phyloP scores from a whole-genome alignment of 768 basidiomycete species.

The Tephrocybe sp. region DNA sequence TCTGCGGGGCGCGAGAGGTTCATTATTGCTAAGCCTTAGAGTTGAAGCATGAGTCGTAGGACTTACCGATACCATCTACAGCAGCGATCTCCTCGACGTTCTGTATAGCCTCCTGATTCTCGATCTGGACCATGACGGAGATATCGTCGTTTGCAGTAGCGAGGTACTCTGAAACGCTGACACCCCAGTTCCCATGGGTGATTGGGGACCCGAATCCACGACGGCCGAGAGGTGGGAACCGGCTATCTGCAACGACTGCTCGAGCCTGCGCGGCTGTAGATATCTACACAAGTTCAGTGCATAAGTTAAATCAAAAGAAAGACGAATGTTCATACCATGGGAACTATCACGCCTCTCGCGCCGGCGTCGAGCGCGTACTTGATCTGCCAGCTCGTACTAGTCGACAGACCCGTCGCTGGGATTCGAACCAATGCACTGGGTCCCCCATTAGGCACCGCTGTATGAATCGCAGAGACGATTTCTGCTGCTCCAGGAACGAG shows the following conservation, averaged over 20 bases:
- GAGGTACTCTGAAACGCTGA: conserved; percentile 53
- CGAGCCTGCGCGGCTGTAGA: conserved; percentile 56
- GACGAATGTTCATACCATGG: conserved; percentile 48
- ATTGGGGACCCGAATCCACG: conserved; percentile 69
- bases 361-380: conserved; percentile 71
- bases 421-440: conserved; percentile 62
- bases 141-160: conserved; percentile 53
- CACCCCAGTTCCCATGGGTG: conserved; percentile 57
- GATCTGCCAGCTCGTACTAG: conserved; percentile 67
- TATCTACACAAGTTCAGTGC: conserved; percentile 36
- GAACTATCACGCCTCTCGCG: conserved; percentile 62
- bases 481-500: conserved; percentile 59
- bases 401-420: conserved; percentile 59
- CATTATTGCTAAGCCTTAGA: background rate
- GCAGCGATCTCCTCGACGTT: conserved; percentile 60
- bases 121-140: conserved; percentile 66
- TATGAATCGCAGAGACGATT: conserved; percentile 52
- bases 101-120: conserved; percentile 56
- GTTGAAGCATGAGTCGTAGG: background rate
- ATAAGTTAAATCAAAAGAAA: background rate
- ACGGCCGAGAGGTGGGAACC: conserved; percentile 61
- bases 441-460: conserved; percentile 38
- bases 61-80: conserved; percentile 62
- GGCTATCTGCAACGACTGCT: conserved; percentile 55
- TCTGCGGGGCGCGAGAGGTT: conserved; percentile 26